Evolutionary conservation across 2,329 filamentous ascomycete genomes (phyloP).

Genomic region (Leptodontidium sp.): DNA sequence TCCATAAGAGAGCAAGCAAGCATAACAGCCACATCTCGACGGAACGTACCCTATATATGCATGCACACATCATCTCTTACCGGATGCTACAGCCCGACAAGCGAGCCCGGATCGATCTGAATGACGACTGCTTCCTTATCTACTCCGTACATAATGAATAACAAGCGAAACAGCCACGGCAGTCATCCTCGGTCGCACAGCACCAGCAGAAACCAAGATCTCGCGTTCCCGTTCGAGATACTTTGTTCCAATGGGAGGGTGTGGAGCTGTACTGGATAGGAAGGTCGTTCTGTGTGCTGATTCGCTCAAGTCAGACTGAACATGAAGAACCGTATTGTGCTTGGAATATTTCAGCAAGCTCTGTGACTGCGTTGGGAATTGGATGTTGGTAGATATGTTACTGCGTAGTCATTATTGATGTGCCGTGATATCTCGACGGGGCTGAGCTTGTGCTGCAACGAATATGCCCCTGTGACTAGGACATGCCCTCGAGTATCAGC

Average conservation of each 20-base stretch:
- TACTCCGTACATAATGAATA: not conserved
- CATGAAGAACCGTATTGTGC: not conserved
- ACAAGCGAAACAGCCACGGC: no score
- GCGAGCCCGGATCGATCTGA: conserved; percentile 19
- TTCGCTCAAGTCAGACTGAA: not conserved
- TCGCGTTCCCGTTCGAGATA: conserved; percentile 1
- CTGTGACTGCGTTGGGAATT: not conserved
- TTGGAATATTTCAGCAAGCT: no score
- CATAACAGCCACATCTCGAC: not conserved
- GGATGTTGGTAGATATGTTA: not conserved
- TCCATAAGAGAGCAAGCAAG: conserved; percentile 1
- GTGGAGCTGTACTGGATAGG: not conserved
- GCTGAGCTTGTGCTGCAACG: no score
- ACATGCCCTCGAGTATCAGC: no score
- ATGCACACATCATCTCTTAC: conserved; percentile 15
- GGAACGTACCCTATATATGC: not conserved
- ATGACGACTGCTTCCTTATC: not conserved
- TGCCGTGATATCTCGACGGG: no score
- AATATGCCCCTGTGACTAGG: no score
- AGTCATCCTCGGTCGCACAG: not conserved
- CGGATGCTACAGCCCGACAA: conserved; percentile 13
- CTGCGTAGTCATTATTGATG: no score
- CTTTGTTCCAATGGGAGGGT: not conserved
- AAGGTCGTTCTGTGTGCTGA: not conserved
- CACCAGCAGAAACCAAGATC: not conserved